Evolutionary conservation across 2,329 filamentous ascomycete species (phyloP).

Genomic region (Cytospora paraplurivora): DNA sequence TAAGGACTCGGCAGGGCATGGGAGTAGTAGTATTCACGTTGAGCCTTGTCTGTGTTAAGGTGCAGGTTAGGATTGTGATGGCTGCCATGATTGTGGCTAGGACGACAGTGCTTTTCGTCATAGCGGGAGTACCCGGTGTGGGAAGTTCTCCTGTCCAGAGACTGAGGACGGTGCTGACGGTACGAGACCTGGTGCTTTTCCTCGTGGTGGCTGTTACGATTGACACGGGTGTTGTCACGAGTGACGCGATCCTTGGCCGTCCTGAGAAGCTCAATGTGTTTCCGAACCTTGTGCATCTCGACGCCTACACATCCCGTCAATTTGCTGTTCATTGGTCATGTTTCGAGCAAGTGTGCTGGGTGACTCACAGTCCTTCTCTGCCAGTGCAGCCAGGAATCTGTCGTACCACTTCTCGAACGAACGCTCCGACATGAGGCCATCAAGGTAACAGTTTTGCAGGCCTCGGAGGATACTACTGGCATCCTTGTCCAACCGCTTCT

Average conservation of each 20-base stretch:
- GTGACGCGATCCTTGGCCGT: conserved; percentile 22
- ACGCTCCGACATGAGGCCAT: conserved; percentile 31
- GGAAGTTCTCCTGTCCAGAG: conserved; percentile 13
- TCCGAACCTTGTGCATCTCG: conserved; percentile 25
- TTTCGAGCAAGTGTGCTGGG: background rate
- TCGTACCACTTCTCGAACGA: conserved; percentile 37
- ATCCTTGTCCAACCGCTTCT: conserved; percentile 28
- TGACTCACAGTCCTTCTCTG: conserved; percentile 35
- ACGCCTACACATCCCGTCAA: conserved; percentile 14
- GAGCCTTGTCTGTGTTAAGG: conserved; percentile 26
- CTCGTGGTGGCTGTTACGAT: conserved; percentile 13
- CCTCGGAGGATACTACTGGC: conserved; percentile 25
- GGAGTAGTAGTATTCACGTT: conserved; percentile 27
- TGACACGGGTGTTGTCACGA: conserved; percentile 24
- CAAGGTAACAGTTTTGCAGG: conserved; percentile 26
- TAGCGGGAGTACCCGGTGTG: conserved; percentile 15
- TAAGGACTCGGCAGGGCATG: conserved; percentile 26
- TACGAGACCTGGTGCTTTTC: conserved; percentile 18
- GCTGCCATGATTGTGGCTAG: conserved; percentile 17
- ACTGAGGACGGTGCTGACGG: conserved; percentile 22
- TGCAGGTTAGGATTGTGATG: conserved; percentile 16
- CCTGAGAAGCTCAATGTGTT: conserved; percentile 26
- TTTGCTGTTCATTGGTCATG: too few relatives aligned
- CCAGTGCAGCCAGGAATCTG: conserved; percentile 34
- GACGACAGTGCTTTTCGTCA: conserved; percentile 19